These are phyloP conservation scores for Cyclocybe aegerita DNA, from an alignment of 768 basidiomycete genomes.

Conservation along the genomic window DNA sequence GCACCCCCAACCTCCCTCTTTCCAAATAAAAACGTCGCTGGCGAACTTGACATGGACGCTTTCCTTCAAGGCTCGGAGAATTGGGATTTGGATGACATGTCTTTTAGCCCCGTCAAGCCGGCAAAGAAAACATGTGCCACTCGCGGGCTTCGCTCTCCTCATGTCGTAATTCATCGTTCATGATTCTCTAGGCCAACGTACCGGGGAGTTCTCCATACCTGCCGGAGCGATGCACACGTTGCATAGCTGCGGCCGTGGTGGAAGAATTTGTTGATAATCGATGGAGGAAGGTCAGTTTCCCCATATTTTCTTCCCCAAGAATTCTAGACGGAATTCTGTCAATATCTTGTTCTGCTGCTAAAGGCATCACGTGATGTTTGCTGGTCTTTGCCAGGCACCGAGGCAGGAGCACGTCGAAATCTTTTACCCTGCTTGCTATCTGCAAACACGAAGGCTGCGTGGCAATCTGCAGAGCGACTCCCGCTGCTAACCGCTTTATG, in stretches of 20 bases:
- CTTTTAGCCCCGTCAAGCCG: constrained; percentile 50
- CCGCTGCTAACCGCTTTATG: too few species aligned
- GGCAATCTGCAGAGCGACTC: too few species aligned
- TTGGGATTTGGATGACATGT: constrained; percentile 69
- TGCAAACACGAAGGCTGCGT: too few species aligned
- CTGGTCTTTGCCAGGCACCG: background rate
- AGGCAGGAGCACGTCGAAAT: too few species aligned
- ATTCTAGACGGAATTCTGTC: background rate
- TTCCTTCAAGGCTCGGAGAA: constrained; percentile 67
- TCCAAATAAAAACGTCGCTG: too few species aligned
- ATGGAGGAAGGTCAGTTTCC: constrained; percentile 40
- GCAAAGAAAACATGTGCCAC: background rate
- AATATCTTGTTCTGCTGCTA: constrained; percentile 28
- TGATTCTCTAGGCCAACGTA: background rate
- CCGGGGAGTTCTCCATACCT: background rate
- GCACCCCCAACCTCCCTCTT: too few species aligned
- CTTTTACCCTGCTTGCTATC: too few species aligned
- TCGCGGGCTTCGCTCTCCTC: background rate
- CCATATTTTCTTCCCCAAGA: background rate
- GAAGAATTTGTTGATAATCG: constrained; percentile 29
- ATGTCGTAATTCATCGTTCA: constrained; percentile 12
- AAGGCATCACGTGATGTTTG: background rate
- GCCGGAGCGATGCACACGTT: constrained; percentile 49
- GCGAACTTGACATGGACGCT: constrained; percentile 41
- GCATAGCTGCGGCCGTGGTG: constrained; percentile 48